Conservation (phyloP, 2,329 filamentous ascomycete species). For the Akanthomyces uredinophilus region DNA sequence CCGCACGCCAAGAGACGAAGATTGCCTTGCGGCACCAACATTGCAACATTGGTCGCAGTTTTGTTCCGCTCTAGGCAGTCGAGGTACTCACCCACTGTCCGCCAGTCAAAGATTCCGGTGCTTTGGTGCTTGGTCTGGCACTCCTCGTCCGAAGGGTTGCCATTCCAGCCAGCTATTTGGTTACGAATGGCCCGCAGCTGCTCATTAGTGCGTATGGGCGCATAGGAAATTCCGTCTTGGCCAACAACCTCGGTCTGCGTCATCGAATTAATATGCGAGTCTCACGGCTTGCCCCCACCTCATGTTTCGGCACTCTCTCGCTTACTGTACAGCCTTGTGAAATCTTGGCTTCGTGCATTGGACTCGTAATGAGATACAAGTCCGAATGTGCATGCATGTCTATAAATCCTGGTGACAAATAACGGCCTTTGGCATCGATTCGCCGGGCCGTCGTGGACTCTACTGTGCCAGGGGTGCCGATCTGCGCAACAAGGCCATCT, state of each 20-base stretch:
- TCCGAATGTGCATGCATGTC: conserved; percentile 25
- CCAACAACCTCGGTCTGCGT: conserved; percentile 22
- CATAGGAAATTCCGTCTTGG: conserved; percentile 23
- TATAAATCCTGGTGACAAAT: conserved; percentile 23
- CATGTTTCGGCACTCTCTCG: not conserved
- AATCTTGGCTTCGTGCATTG: conserved; percentile 22
- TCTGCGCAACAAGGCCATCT: conserved; percentile 19
- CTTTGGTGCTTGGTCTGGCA: conserved; percentile 17
- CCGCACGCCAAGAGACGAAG: conserved; percentile 22
- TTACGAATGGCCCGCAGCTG: conserved; percentile 20
- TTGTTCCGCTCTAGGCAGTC: conserved; percentile 21
- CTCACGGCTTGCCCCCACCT: not conserved
- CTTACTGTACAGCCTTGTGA: conserved; percentile 23
- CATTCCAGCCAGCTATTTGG: conserved; percentile 24
- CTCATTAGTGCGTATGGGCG: conserved; percentile 17
- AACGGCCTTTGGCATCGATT: conserved; percentile 19
- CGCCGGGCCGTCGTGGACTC: conserved; percentile 13
- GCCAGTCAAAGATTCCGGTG: conserved; percentile 21
- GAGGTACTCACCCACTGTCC: conserved; percentile 21
- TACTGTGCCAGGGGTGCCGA: conserved; percentile 18
- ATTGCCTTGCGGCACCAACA: conserved; percentile 23
- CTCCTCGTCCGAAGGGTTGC: conserved; percentile 21
- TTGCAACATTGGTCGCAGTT: conserved; percentile 22
- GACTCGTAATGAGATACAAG: conserved; percentile 21
- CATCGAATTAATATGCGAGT: not conserved